Base-by-base conservation (phyloP, 768 basidiomycete species). In the Inosperma sp. region DNA sequence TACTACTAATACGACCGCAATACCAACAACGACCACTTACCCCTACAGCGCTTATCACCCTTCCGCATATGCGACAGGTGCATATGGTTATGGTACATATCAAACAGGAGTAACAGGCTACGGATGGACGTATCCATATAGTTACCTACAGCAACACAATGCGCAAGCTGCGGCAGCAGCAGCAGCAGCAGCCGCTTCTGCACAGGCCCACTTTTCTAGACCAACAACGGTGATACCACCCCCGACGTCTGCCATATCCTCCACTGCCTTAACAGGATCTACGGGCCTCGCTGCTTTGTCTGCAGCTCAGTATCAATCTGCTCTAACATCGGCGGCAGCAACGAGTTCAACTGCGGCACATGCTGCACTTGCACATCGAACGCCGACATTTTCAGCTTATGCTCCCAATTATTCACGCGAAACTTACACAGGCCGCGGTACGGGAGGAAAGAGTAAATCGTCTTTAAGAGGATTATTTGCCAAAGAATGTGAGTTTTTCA, bases 401-500 rank as follows among this genome's bases (percentile, higher is more conserved):
- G 73, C 78, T 2, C 78, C 82, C 25, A 69, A 75, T 2, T 74
- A 77, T 60, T 37, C 68, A 25, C 65, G 82, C 39, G 86, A 87
- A 51, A 74, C 66, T 26, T 69, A 64, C 8, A 68, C 72, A 31
- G 73, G 73, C 30, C 72, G 85, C 23, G 76, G 77, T 44, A n/a
- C n/a, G 66, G 74, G 9, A 75, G 81, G 59, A 85, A 82, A 63
- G 80, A 83, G 60, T 77, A 23, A 86, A 79, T 61, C 70, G 84
- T 59, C 85, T n/a, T n/a, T n/a, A n/a, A n/a, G 80, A 57, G 89
- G 88, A 3, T 64, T 87, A 48, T 92, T 92, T 59, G 76, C 81
- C 2, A 90, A 88, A 79, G 88, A 92, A 69, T 67, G 88, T 89
- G 61, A 68, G 88, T 72, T 36, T 19, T 29, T 23, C 27, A 10